These are phyloP conservation scores for Penicillium robsamsonii DNA, from an alignment of 495 filamentous ascomycete genomes.

Conservation along the genomic window DNA sequence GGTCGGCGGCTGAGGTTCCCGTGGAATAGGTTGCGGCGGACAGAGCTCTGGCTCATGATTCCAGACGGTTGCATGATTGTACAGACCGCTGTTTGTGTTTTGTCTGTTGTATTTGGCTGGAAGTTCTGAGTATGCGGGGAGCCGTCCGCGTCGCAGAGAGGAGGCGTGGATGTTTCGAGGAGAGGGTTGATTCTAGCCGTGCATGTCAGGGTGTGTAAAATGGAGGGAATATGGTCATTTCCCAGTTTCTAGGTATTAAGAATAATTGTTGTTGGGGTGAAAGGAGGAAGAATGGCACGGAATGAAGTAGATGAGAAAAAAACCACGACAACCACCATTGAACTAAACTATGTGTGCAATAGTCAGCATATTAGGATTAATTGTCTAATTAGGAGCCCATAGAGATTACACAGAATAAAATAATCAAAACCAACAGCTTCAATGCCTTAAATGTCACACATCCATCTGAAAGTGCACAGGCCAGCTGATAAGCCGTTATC, in stretches of 20 bases:
- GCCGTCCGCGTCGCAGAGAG: not conserved
- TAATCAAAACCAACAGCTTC: not conserved
- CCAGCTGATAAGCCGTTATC: conserved; percentile 20
- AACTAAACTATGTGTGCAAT: not conserved
- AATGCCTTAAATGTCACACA: not conserved
- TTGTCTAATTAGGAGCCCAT: not conserved
- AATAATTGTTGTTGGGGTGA: conserved; percentile 6
- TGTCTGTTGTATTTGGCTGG: not conserved
- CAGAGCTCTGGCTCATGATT: conserved; percentile 38
- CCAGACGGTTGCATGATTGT: conserved; percentile 1
- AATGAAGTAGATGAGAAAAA: conserved; percentile 8
- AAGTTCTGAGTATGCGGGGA: not conserved
- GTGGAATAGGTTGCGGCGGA: conserved; percentile 75
- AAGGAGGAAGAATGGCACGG: conserved; percentile 1
- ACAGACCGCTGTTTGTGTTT: not conserved
- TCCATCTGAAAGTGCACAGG: conserved; percentile 9
- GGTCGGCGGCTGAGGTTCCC: conserved; percentile 67
- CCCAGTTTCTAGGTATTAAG: not conserved
- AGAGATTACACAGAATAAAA: not conserved
- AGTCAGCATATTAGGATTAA: not conserved
- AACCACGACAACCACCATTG: not conserved
- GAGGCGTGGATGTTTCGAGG: not conserved
- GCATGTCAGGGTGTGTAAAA: not conserved
- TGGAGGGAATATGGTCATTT: not conserved
- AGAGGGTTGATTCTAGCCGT: not conserved